These are phyloP conservation scores for Prunus campanulata DNA, from an alignment of 306 rosid genomes.

Conservation along the genomic window DNA sequence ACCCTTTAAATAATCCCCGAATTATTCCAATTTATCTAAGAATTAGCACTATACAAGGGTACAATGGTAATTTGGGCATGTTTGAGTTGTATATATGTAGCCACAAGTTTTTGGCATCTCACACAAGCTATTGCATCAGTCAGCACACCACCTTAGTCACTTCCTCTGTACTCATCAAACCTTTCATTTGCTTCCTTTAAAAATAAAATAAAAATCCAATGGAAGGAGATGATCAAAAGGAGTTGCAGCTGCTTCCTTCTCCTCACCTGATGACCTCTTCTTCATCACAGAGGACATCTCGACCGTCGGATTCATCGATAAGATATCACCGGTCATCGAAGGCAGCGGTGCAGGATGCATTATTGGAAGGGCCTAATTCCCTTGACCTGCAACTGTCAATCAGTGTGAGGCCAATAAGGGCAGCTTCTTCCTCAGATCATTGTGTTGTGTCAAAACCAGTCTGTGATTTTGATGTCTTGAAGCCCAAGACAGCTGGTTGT, in stretches of 20 bases:
- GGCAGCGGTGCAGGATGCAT: neutral
- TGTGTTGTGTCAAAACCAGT: neutral
- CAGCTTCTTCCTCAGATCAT: neutral
- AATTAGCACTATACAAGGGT: slow-evolving; percentile 23
- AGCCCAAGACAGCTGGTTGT: slow-evolving; percentile 29
- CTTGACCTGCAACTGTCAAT: slow-evolving; percentile 85
- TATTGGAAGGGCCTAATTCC: slow-evolving; percentile 35
- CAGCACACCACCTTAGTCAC: neutral
- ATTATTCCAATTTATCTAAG: neutral
- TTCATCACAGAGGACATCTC: slow-evolving; percentile 28
- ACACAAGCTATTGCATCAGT: neutral
- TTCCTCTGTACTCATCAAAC: slow-evolving; percentile 2
- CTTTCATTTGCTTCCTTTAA: neutral
- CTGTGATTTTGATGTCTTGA: slow-evolving; percentile 8
- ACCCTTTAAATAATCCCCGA: neutral
- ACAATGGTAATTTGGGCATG: slow-evolving; percentile 21
- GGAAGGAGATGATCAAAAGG: slow-evolving; percentile 72
- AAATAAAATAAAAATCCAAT: slow-evolving; percentile 22
- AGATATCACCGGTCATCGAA: slow-evolving; percentile 45
- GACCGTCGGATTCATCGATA: slow-evolving; percentile 42
- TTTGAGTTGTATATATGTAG: slow-evolving; percentile 25
- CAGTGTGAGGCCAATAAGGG: slow-evolving; percentile 49
- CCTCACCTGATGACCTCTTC: slow-evolving; percentile 33
- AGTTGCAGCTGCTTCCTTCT: slow-evolving; percentile 78
- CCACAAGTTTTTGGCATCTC: slow-evolving; percentile 35